Conservation (phyloP, 805 yeast species). For the Candida incommunis region DNA sequence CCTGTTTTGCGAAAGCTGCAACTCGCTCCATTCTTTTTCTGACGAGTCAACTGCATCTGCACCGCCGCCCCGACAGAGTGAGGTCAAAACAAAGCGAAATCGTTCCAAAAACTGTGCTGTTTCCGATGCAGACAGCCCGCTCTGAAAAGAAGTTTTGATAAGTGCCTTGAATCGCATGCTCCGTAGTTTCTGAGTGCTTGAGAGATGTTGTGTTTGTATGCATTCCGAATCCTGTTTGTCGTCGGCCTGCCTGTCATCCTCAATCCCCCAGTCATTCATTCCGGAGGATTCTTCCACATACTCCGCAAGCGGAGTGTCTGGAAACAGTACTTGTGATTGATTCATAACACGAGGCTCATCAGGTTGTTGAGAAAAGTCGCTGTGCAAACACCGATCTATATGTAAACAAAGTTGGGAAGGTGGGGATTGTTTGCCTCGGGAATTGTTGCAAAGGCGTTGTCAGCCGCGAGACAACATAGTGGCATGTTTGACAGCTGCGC, state of each 20-base stretch:
- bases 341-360: too few species aligned
- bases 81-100: slow-evolving; percentile 27
- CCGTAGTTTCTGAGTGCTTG: slow-evolving; percentile 3
- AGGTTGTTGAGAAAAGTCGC: too few species aligned
- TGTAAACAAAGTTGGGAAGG: too few species aligned
- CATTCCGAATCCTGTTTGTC: slow-evolving; percentile 8
- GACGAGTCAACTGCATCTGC: not conserved
- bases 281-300: slow-evolving; percentile 15
- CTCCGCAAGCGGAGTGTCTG: slow-evolving; percentile 19
- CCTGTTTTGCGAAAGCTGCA: not conserved
- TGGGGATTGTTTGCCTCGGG: too few species aligned
- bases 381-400: too few species aligned
- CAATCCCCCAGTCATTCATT: slow-evolving; percentile 22
- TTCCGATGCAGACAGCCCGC: slow-evolving; percentile 16
- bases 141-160: slow-evolving; percentile 14
- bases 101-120: slow-evolving; percentile 31
- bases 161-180: slow-evolving; percentile 13
- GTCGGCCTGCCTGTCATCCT: slow-evolving; percentile 6
- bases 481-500: too few species aligned
- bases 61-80: not conserved
- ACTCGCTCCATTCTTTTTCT: not conserved
- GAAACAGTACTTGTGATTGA: slow-evolving; percentile 15
- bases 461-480: too few species aligned
- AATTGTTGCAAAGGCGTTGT: too few species aligned
- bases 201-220: too few species aligned